Evolutionary conservation across 2,329 filamentous ascomycete species (phyloP).

Genomic region (Cordyceps farinosa): DNA sequence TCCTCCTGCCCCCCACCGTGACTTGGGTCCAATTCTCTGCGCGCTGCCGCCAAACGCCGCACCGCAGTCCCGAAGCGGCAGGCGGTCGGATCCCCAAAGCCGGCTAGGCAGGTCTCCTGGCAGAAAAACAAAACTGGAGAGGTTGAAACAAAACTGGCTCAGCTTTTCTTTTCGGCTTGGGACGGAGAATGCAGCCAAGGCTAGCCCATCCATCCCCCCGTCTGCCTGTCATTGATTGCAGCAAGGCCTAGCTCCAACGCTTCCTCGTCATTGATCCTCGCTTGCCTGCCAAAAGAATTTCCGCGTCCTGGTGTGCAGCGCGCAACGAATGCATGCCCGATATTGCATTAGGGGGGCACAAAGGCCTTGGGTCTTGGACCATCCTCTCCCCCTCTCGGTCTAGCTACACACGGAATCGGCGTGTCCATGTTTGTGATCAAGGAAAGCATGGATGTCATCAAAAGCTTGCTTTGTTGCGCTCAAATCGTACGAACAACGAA

Average conservation of each 20-base stretch:
- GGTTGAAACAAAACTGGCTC: background rate
- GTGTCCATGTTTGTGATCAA: background rate
- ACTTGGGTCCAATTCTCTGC: too few relatives aligned
- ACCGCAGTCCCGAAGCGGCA: background rate
- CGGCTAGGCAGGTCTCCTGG: background rate
- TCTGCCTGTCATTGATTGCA: background rate
- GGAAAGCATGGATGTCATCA: background rate
- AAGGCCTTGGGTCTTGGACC: background rate
- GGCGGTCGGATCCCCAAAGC: background rate
- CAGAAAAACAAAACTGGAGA: slow-evolving; percentile 7
- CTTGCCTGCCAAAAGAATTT: background rate
- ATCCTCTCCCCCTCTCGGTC: background rate
- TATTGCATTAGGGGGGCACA: background rate
- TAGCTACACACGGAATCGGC: background rate
- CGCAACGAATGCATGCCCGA: background rate
- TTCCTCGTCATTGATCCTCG: background rate
- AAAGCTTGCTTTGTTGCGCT: background rate
- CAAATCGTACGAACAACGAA: background rate
- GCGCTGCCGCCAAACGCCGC: background rate
- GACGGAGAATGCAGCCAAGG: background rate
- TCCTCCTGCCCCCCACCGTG: background rate
- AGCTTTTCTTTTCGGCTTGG: slow-evolving; percentile 4
- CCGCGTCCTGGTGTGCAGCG: background rate
- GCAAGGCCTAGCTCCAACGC: background rate
- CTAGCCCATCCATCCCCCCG: background rate